Percentiles rank a stretch among this genome's conserved stretches.
Evolutionary conservation across 495 filamentous ascomycete genomes (phyloP).

Genomic region (Daldinia grandis): DNA sequence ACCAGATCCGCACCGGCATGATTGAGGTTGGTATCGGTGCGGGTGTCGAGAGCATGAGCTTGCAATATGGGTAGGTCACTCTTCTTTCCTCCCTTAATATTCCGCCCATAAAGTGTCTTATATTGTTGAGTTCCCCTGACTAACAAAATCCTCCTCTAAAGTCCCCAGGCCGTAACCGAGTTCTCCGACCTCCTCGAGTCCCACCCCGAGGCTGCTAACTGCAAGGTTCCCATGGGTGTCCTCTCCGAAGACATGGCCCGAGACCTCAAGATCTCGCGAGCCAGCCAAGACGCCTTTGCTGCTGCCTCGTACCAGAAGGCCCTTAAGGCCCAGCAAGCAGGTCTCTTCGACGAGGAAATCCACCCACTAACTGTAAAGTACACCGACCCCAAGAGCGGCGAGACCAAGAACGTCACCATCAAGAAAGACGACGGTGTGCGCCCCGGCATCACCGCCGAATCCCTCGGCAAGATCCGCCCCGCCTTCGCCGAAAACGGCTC

Average conservation of each 20-base stretch:
- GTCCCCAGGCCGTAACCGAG: constrained; percentile 87
- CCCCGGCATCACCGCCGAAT: constrained; percentile 84
- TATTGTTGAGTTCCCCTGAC: background rate
- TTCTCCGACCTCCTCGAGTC: constrained; percentile 92
- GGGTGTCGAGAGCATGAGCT: constrained; percentile 97
- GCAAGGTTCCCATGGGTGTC: constrained; percentile 97
- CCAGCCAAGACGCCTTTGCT: constrained; percentile 86
- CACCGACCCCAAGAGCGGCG: constrained; percentile 89
- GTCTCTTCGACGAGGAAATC: constrained; percentile 95
- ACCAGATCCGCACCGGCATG: constrained; percentile 86
- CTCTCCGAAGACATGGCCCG: constrained; percentile 96
- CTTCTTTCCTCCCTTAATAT: background rate
- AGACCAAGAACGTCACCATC: constrained; percentile 85
- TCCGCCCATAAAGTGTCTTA: background rate
- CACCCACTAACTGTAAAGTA: constrained; percentile 81
- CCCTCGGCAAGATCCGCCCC: constrained; percentile 85
- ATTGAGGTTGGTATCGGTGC: constrained; percentile 95
- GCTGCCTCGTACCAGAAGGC: constrained; percentile 92
- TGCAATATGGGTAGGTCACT: constrained; percentile 79
- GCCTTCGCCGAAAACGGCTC: constrained; percentile 91
- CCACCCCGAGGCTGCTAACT: constrained; percentile 86
- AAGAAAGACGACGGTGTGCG: constrained; percentile 88
- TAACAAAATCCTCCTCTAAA: constrained; percentile 44
- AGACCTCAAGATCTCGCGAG: constrained; percentile 75
- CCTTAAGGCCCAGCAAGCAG: constrained; percentile 80